Base-by-base conservation (phyloP, 2,329 filamentous ascomycete species). In the Diaporthe caulivora region DNA sequence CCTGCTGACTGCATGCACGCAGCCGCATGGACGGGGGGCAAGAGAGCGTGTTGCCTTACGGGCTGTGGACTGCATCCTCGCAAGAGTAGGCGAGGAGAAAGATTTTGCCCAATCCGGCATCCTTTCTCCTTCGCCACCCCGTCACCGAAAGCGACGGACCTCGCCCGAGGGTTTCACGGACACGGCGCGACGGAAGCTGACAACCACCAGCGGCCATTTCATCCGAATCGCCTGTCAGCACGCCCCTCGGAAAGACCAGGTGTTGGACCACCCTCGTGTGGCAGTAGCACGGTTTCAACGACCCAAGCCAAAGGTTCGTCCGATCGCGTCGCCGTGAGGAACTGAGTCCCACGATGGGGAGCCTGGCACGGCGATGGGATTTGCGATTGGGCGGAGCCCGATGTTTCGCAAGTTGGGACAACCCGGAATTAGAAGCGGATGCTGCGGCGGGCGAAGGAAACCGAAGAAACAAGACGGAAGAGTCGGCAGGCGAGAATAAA, bases 321-420 rank as follows among this genome's bases (percentile, higher is more conserved):
- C 62, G 60, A 51, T 24, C 7, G 10, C 13, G 11, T n/a, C n/a
- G 31, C 26, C 10, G 15, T 8, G 26, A 15, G 31, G 29, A 24
- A 17, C 3, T 1, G 62, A 53, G 31, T 40, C 62, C 44, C 47
- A 40, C 29, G n/a, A n/a, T 11, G 29, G 24, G 5, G 21, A 34
- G 17, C 7, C 7, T 24, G 37, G n/a, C 44, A 11, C 34, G 26
- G 40, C 31, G 62, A 47, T 11, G 31, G 31, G 5, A 1, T 53
- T 67, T 53, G 62, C 62, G 62, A 67, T 67, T 67, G 62, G 62
- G 62, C 47, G n/a, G 62, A 6, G 31, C 21, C 62, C 10, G 62
- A 67, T 67, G 62, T 67, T 67, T 67, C 62, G 62, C 13, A 67
- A 67, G 47, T 67, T 67, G 62, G 62, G 47, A 67, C 15, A 40